These are phyloP conservation scores for Fabrea salina DNA, from an alignment of 169 alveolate genomes.

Conservation along the genomic window DNA sequence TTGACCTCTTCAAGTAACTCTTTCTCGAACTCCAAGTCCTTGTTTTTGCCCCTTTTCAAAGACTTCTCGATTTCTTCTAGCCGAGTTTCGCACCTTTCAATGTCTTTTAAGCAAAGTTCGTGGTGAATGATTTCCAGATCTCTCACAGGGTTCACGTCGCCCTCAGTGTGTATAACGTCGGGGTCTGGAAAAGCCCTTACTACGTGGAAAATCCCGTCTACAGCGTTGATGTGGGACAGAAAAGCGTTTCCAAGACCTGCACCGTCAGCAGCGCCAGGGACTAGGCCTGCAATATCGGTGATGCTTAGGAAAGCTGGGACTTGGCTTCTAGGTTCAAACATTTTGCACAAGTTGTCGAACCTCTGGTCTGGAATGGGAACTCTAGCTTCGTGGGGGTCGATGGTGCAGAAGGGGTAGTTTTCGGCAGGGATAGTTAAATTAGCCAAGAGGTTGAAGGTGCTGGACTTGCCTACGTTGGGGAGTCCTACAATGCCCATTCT, in stretches of 20 bases:
- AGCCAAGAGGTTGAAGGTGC: conserved; percentile 96
- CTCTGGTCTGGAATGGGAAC: conserved; percentile 93
- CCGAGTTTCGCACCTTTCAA: conserved; percentile 85
- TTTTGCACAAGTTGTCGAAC: conserved; percentile 90
- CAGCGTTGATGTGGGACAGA: conserved; percentile 95
- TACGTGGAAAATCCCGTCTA: conserved; percentile 97
- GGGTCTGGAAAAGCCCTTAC: conserved; percentile 98
- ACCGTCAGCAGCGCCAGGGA: conserved; percentile 97
- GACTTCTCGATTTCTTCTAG: conserved; percentile 90
- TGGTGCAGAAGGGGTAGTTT: conserved; percentile 97
- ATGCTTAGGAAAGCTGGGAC: conserved; percentile 95
- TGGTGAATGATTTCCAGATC: conserved; percentile 94
- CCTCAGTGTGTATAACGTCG: conserved; percentile 96
- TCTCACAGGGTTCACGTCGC: conserved; percentile 97
- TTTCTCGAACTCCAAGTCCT: conserved; percentile 89
- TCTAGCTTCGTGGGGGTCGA: conserved; percentile 97
- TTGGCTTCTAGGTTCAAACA: conserved; percentile 93
- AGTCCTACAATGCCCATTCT: conserved; percentile 99
- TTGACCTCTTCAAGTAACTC: conserved; percentile 87
- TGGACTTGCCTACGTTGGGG: conserved; percentile 97
- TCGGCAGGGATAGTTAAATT: conserved; percentile 95
- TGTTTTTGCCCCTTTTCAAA: conserved; percentile 89
- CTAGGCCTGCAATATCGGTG: conserved; percentile 99
- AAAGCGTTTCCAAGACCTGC: conserved; percentile 99
- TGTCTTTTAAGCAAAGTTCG: conserved; percentile 95